phyloP scores from a whole-genome alignment of 139 green algal species.

The Picochlorum sp. region DNA sequence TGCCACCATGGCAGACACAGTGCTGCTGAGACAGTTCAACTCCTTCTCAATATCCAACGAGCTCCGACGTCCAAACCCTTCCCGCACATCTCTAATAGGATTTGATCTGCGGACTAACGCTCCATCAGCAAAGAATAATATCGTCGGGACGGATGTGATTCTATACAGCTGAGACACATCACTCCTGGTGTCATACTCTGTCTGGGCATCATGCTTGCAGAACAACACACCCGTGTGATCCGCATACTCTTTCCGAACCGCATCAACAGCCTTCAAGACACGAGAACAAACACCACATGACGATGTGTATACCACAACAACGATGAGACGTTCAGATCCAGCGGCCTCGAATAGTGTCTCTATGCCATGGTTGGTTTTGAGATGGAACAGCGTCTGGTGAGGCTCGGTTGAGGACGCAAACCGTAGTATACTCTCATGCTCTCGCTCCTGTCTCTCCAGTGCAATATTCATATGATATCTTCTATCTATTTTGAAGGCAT shows the following conservation, averaged over 20 bases:
- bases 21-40: too few relatives aligned
- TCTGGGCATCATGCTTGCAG: conserved; percentile 20
- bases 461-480: conserved; percentile 33
- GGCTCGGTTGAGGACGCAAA: too few relatives aligned
- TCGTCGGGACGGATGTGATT: conserved; percentile 17
- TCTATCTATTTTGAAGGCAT: conserved; percentile 17
- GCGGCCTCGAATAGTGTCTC: conserved; percentile 1
- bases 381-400: background rate
- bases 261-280: conserved; percentile 7
- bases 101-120: conserved; percentile 8
- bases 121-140: conserved; percentile 36
- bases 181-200: conserved; percentile 25
- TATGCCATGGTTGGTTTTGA: conserved; percentile 18
- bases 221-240: conserved; percentile 21
- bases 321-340: background rate
- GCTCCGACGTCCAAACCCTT: background rate
- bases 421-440: background rate
- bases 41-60: too few relatives aligned
- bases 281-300: conserved; percentile 28
- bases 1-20: too few relatives aligned
- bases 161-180: conserved; percentile 26
- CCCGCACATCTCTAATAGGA: background rate
- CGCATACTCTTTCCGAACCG: conserved; percentile 6
- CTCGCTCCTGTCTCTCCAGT: conserved; percentile 29
- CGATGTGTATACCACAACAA: conserved; percentile 21